Base-by-base conservation (phyloP, 2,329 filamentous ascomycete species). In the Dactylellina cionopaga region DNA sequence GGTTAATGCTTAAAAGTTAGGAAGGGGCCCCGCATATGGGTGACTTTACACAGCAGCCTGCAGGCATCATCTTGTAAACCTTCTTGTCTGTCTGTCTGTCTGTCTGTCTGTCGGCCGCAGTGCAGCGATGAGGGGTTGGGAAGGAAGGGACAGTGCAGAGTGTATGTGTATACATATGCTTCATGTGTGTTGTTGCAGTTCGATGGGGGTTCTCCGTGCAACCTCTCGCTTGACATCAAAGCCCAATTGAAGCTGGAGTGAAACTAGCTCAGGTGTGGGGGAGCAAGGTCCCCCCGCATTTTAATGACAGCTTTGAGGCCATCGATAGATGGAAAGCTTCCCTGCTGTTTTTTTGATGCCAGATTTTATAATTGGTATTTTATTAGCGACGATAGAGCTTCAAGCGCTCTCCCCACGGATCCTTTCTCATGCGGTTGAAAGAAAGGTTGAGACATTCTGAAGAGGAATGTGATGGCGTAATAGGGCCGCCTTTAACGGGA, bases 381-480 rank as follows among this genome's bases (percentile, higher is more conserved):
- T 47, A 22, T 43, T 52, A 51, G 24, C 35, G 27, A 33, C 49
- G 37, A 52, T 6, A 44, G 49, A 22, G 24, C 5, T 29, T 59
- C n/a, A 44, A 17, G 24, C 35, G 33, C 33, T 19, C 49, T 70
- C 56, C 65, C 65, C 56, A 70, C 65, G 65, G 51, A 13, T 55
- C 37, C 47, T 13, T 46, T n/a, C 65, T 51, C 31, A 56, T 35
- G 27, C 31, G 29, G 44, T 51, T 54, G 46, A 51, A 56, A 51
- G 51, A 60, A 65, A 59, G 56, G 68, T 59, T 72, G 68, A 65
- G 68, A 72, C 68, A 72, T 63, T 70, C 65, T 41, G 43, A 62
- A 58, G 47, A 63, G 59, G 68, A 72, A 72, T 72, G 68, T 55
- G 54, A 72, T 72, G 68, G 68, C 68, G 68, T 72, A 65, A 72